phyloP scores from a whole-genome alignment of 257 asterid species.

The Solanum pinnatisectum region DNA sequence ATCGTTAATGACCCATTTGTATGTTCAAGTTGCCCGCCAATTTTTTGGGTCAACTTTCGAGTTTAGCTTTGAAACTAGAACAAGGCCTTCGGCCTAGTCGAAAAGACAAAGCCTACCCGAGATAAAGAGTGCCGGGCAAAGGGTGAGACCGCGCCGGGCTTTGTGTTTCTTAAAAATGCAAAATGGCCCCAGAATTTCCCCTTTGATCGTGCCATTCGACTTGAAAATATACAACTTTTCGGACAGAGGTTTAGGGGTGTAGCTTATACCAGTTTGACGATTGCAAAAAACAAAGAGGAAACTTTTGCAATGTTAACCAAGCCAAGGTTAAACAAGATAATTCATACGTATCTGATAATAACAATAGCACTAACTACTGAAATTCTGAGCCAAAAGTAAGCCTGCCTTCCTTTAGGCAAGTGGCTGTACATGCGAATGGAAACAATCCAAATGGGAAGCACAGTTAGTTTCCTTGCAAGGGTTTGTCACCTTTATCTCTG shows the following conservation, averaged over 20 bases:
- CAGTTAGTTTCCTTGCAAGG: background rate
- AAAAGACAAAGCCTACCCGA: background rate
- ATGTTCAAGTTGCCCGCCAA: background rate
- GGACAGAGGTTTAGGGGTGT: background rate
- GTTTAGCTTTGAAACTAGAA: background rate
- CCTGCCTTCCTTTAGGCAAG: background rate
- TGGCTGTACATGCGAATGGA: background rate
- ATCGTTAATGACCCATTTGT: too few relatives aligned
- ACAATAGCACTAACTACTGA: background rate
- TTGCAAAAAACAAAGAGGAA: background rate
- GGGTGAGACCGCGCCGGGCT: too few relatives aligned
- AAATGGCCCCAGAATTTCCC: background rate
- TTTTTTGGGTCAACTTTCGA: background rate
- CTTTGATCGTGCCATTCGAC: background rate
- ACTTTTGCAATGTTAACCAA: background rate
- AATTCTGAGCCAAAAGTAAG: background rate
- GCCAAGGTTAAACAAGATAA: background rate
- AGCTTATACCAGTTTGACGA: background rate
- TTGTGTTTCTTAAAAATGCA: background rate
- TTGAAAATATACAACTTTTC: background rate
- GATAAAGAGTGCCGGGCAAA: background rate
- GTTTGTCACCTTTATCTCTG: background rate
- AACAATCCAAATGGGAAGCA: background rate
- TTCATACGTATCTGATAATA: background rate
- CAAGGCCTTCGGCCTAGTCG: background rate